Base-by-base conservation (phyloP, 306 rosid genomes). In the Malus sieversii region DNA sequence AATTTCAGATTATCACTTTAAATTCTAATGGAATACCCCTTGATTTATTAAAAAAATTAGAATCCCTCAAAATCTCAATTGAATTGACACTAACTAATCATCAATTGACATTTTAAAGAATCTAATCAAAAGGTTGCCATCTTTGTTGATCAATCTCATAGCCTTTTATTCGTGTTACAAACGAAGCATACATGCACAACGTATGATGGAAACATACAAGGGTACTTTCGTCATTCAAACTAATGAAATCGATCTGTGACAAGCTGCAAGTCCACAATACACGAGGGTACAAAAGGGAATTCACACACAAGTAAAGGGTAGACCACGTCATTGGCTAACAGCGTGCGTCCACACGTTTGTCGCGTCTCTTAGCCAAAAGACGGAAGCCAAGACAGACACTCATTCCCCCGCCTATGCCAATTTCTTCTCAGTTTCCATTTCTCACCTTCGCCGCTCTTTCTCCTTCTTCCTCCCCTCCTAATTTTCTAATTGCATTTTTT, bases 231-330 rank as follows among this genome's bases (percentile, higher is more conserved):
- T 46, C 11, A 11, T 46, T 48, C 48, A 9, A 0, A 4, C 2
- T 19, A 4, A n/a, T 33, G 13, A 14, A 20, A 25, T 48, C 55
- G 11, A 5, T 38, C 19, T 18, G 9, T 66, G 70, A 66, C 70
- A 35, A 35, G 11, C 20, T 23, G 14, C 23, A 35, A 2, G 69
- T 6, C 55, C 40, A 19, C 44, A 0, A 2, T 1, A 61, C 5
- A 58, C 42, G 13, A 52, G 88, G 90, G 73, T 4, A 80, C 7
- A 52, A 20, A 2, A 0, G 93, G n/a, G 53, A 79, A 77, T 46
- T 40, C 18, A 16, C 2, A 0, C 20, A 11, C 2, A 3, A 19
- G 3, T 12, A 11, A 22, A 10, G 20, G 68, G 42, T 3, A 6
- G n/a, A 7, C 55, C 61, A 63, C 82, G 84, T 70, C 57, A 35